Conservation (phyloP, 2,329 filamentous ascomycete species). For the Claviceps sp. region DNA sequence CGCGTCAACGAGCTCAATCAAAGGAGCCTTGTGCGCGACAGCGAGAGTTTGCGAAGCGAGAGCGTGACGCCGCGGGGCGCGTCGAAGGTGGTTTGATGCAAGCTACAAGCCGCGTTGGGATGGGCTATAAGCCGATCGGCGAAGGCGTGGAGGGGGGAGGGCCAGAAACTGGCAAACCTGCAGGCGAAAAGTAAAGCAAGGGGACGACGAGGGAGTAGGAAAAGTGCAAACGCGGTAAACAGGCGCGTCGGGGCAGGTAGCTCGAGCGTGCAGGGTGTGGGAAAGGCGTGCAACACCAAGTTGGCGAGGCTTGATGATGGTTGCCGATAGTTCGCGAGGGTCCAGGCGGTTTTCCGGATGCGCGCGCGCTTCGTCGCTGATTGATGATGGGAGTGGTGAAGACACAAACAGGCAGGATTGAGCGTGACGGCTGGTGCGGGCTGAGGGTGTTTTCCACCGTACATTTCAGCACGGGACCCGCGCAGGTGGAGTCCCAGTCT, state of each 20-base stretch:
- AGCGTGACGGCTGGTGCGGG: conserved; percentile 34
- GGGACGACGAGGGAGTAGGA: conserved; percentile 18
- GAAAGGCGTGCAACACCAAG: conserved; percentile 42
- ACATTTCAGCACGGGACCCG: conserved; percentile 30
- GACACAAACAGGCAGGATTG: conserved; percentile 37
- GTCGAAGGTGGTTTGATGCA: conserved; percentile 9
- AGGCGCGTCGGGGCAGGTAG: conserved; percentile 28
- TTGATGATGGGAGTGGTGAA: conserved; percentile 39
- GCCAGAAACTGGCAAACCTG: conserved; percentile 4
- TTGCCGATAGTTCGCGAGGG: conserved; percentile 45
- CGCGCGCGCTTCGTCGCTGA: conserved; percentile 34
- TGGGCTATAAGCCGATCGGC: conserved; percentile 2
- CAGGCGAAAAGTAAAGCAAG: conserved; percentile 4
- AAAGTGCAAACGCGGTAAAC: conserved; percentile 28
- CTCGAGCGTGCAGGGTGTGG: conserved; percentile 30
- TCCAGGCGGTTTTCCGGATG: conserved; percentile 49
- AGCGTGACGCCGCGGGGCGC: conserved; percentile 15
- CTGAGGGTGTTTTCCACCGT: conserved; percentile 23
- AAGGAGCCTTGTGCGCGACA: conserved; percentile 8
- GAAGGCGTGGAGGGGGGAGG: conserved; percentile 11
- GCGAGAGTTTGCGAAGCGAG: conserved; percentile 8
- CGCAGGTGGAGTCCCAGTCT: conserved; percentile 13
- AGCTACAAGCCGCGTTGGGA: conserved; percentile 6
- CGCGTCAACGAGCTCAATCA: conserved; percentile 14
- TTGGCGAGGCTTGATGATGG: conserved; percentile 41